Evolutionary conservation across 768 basidiomycete species (phyloP), one percentile per base, ranked within the genome.

Genomic region (Porphyrellus cyaneotinctus): DNA sequence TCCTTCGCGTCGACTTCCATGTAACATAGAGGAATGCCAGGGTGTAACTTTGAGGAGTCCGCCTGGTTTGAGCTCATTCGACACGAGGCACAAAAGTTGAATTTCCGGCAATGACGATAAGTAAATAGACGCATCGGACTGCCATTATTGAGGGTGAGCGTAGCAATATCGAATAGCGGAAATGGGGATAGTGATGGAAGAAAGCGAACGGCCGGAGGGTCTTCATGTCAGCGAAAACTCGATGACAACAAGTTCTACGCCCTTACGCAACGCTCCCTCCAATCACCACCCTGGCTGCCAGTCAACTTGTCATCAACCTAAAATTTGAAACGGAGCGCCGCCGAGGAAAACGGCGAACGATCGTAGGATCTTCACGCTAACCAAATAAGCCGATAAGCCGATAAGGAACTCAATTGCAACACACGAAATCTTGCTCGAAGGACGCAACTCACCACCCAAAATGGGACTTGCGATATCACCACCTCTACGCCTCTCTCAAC

Each of bases 281-380:
- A 49, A 51, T 63, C 49, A 4, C 58, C 50, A 31, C 41, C 1
- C 26, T 28, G 26, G 26, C 9, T 28, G 1, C 43, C n/a, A n/a
- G 5, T 59, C 46, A 55, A 32, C 31, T 26, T 3, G 32, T 44
- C 76, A 73, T 76, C 41, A 64, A 45, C 38, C 53, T 57, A 51
- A 76, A 74, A 49, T 75, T 75, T 5, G 68, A 66, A 1, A 70
- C 61, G 1, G 71, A 72, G 35, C 63, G 66, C 17, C 66, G 58
- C 2, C 74, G 67, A 43, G 76, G 76, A 51, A 74, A 74, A 6
- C 57, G 59, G 11, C 49, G 44, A 17, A 69, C 58, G 6, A 60
- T 53, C 3, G 74, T 64, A 35, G 73, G 71, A 44, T 76, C 73
- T 43, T 76, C 74, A 17, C 58, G 57, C 75, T 76, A n/a, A n/a